Base-by-base conservation (phyloP, 1,284 basidiomycete genomes). In the Omphalotus olearius region DNA sequence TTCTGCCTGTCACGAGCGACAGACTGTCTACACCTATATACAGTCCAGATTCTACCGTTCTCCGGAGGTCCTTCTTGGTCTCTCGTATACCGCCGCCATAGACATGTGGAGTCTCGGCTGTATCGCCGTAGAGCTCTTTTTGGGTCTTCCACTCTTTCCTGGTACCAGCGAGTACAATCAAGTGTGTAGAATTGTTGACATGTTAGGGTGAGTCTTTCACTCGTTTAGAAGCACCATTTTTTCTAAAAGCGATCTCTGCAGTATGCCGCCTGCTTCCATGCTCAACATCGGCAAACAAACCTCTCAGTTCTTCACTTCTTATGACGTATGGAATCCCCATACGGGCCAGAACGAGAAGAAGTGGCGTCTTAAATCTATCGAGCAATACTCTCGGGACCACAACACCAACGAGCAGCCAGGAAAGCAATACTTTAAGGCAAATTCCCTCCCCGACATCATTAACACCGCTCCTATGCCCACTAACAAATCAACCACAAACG, bases 121-220 rank as follows among this genome's bases (percentile, higher is more conserved):
- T 62, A 99, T 99, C 57, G 96, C 95, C 2, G 96, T 98, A 38
- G 96, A 99, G 68, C 81, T 99, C 30, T 99, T 98, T 79, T 76
- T 98, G 38, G 97, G 96, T 5, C 68, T 99, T 47, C 96, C 96
- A 14, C 75, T 99, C 30, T 99, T 99, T 74, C 96, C 96, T 1
- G 97, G 96, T 20, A 98, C 97, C 18, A 96, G 93, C 75, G 97
- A 99, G 71, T 99, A 98, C 72, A 99, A 99, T 70, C 96, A 99
- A 67, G 81, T 98, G 50, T 94, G 92, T 36, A 79, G 96, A 48
- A 98, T 99, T 57, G 88, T 97, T 39, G 96, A 98, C 65, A 98
- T 99, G 95, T 83, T 99, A 30, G 96, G 96, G 92, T 94, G 67
- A 47, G 87, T 75, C 16, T 36, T 54, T 23, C 17, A 9, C 16